Percentiles rank a stretch among this genome's conserved stretches.
These are phyloP conservation scores for Amyloporia xantha DNA, from an alignment of 768 basidiomycete species.

Conservation along the genomic window DNA sequence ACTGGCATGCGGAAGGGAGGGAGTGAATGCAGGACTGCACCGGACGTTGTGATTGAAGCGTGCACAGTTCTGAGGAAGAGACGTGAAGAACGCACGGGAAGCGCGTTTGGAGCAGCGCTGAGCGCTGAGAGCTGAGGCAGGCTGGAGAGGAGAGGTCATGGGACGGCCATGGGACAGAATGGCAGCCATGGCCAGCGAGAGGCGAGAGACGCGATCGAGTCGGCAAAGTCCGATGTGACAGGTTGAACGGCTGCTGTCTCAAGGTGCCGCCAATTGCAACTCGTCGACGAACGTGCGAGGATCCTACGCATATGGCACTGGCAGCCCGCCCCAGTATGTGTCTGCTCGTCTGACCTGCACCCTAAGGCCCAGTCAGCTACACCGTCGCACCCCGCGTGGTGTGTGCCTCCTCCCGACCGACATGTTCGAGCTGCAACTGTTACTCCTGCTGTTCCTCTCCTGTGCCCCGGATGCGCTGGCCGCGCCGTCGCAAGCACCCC, in stretches of 20 bases:
- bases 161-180: too few relatives aligned
- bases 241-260: not conserved
- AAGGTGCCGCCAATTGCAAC: not conserved
- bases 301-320: not conserved
- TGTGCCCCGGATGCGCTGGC: constrained; percentile 24
- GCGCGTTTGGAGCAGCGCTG: too few relatives aligned
- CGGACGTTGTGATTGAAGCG: too few relatives aligned
- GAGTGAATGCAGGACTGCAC: too few relatives aligned
- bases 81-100: too few relatives aligned
- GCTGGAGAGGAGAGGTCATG: too few relatives aligned
- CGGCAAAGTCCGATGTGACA: not conserved
- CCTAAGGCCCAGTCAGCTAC: not conserved
- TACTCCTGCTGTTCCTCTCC: constrained; percentile 20
- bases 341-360: constrained; percentile 7
- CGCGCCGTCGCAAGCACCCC: constrained; percentile 35
- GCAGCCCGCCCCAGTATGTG: not conserved
- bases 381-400: not conserved
- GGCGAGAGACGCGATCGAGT: too few relatives aligned
- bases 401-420: not conserved
- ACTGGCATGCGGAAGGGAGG: too few relatives aligned
- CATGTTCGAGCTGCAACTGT: constrained; percentile 16
- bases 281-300: constrained; percentile 16
- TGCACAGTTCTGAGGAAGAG: too few relatives aligned
- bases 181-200: too few relatives aligned
- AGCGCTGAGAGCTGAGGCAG: too few relatives aligned